Evolutionary conservation across 129 eudicot species (phyloP).

Genomic region (Helichrysum umbraculigerum): DNA sequence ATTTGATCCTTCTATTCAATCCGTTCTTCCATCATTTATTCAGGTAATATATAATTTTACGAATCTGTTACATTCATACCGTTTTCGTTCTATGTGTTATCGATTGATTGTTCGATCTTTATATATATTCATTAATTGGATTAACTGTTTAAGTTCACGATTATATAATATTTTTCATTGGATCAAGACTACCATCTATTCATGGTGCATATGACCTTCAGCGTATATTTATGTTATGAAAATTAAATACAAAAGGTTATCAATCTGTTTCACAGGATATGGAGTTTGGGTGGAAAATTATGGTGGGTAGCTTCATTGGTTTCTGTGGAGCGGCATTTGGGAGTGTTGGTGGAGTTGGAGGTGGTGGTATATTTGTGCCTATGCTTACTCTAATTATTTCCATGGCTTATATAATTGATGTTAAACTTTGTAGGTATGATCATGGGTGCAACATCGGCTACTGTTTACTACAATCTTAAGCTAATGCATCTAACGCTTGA

Average conservation of each 20-base stretch:
- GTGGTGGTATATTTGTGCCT: constrained; percentile 85
- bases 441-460: constrained; percentile 85
- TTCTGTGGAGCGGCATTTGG: constrained; percentile 95
- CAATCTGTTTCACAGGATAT: constrained; percentile 52
- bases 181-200: not conserved
- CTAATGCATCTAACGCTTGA: constrained; percentile 87
- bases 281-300: constrained; percentile 69
- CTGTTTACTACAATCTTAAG: constrained; percentile 76
- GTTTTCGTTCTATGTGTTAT: too few relatives aligned
- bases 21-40: too few relatives aligned
- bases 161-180: too few relatives aligned
- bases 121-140: too few relatives aligned
- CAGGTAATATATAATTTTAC: too few relatives aligned
- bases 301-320: constrained; percentile 71
- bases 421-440: constrained; percentile 64
- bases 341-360: constrained; percentile 96
- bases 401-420: not conserved
- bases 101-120: too few relatives aligned
- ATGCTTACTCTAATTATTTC: constrained; percentile 67
- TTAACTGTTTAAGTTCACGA: too few relatives aligned
- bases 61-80: too few relatives aligned
- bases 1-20: too few relatives aligned
- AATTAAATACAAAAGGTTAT: constrained; percentile 2
- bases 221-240: not conserved
- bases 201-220: not conserved